phyloP scores from a whole-genome alignment of 495 filamentous ascomycete genomes.

The Neurospora hispaniola region DNA sequence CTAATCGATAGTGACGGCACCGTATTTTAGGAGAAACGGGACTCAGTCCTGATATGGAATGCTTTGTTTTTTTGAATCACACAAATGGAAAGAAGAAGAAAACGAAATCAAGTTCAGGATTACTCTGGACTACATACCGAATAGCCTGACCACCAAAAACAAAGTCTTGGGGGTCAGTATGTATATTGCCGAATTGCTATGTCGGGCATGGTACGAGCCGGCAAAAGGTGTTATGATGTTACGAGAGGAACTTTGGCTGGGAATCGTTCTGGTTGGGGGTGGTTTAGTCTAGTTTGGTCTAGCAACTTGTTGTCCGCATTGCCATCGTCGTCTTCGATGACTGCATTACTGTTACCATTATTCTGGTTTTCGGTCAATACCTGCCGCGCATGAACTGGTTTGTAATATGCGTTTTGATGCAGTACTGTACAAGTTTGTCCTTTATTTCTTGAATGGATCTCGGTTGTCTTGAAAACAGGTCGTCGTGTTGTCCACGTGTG shows the following conservation, averaged over 20 bases:
- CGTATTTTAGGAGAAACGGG: constrained; percentile 54
- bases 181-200: neutral
- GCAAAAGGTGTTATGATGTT: neutral
- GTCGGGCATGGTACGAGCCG: neutral
- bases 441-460: neutral
- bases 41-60: neutral
- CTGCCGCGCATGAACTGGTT: neutral
- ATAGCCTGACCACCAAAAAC: neutral
- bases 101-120: neutral
- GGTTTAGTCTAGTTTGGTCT: neutral
- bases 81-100: neutral
- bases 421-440: neutral
- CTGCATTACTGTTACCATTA: neutral
- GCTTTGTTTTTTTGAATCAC: neutral
- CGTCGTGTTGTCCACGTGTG: neutral
- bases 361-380: neutral
- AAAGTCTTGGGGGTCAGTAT: neutral
- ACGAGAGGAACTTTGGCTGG: neutral
- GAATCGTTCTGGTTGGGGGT: neutral
- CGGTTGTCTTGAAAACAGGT: neutral
- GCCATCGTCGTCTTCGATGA: neutral
- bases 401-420: neutral
- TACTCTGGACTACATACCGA: neutral
- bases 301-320: neutral
- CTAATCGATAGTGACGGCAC: constrained; percentile 94